Percentiles rank a stretch among this genome's conserved stretches.
These are phyloP conservation scores for Aureobasidium sp. DNA, from an alignment of 2,329 filamentous ascomycete species.

Conservation along the genomic window DNA sequence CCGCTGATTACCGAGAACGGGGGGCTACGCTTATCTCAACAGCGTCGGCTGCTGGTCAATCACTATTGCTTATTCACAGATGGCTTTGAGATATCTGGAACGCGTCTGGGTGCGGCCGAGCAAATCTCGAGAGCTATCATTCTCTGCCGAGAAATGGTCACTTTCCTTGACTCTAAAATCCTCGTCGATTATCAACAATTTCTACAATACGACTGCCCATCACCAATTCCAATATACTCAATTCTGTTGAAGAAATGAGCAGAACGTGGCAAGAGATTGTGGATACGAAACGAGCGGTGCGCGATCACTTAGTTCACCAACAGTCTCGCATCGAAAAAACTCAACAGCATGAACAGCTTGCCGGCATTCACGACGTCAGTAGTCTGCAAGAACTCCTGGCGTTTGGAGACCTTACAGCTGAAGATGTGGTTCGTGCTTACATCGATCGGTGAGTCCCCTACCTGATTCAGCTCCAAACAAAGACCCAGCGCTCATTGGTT, in stretches of 20 bases:
- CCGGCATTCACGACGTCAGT: neutral
- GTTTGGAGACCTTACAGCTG: neutral
- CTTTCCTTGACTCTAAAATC: no score
- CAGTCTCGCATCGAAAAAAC: no score
- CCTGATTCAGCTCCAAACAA: neutral
- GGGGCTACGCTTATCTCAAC: neutral
- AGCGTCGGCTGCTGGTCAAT: no score
- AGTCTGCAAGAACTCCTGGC: neutral
- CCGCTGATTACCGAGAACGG: no score
- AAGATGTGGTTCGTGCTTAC: neutral
- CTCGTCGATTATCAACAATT: neutral
- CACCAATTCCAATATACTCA: no score
- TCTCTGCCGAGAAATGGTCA: no score
- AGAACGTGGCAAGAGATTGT: neutral
- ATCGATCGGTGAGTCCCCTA: neutral
- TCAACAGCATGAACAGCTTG: neutral
- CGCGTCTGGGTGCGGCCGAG: no score
- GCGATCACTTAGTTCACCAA: neutral
- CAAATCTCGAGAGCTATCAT: no score
- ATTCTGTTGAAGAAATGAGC: neutral
- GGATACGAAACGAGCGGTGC: neutral
- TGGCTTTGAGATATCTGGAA: no score
- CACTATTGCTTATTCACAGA: no score
- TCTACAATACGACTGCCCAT: no score
- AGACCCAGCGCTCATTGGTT: neutral